These are phyloP conservation scores for barley (Hordeum vulgare) DNA, from an alignment of 176 grass and related monocot genomes.

Conservation along the genomic window DNA sequence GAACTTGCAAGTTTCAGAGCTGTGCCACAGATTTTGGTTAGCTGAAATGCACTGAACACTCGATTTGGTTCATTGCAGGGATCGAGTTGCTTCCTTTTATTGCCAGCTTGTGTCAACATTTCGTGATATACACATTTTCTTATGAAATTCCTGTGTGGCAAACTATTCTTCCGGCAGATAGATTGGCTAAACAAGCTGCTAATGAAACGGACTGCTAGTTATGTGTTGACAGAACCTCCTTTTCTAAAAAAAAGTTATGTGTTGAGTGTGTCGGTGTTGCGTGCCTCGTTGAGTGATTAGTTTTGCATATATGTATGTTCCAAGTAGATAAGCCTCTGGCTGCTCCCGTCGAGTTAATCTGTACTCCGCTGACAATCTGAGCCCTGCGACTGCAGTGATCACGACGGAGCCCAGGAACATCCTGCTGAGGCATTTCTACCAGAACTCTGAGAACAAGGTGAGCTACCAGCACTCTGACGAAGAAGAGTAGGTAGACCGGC, in stretches of 20 bases:
- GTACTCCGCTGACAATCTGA: not conserved
- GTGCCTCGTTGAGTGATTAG: no score
- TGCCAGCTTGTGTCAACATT: not conserved
- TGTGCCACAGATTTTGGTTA: not conserved
- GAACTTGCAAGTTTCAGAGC: not conserved
- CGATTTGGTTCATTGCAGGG: not conserved
- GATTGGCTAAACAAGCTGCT: not conserved
- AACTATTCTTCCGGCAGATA: not conserved
- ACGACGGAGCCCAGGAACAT: slow-evolving; percentile 78
- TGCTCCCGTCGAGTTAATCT: not conserved
- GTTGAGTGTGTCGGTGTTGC: no score
- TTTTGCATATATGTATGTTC: no score
- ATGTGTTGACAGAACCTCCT: no score
- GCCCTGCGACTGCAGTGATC: slow-evolving; percentile 50
- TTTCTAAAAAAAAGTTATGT: no score
- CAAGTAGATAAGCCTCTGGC: no score
- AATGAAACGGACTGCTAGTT: not conserved
- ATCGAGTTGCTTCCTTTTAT: not conserved
- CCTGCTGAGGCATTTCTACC: slow-evolving; percentile 67
- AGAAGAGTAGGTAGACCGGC: not conserved
- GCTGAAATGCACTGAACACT: not conserved
- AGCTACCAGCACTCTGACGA: not conserved
- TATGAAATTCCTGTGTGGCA: not conserved
- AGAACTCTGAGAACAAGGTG: slow-evolving; percentile 85
- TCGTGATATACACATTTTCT: not conserved